Conservation (phyloP, 306 rosid species). For the Fragaria ananassa region DNA sequence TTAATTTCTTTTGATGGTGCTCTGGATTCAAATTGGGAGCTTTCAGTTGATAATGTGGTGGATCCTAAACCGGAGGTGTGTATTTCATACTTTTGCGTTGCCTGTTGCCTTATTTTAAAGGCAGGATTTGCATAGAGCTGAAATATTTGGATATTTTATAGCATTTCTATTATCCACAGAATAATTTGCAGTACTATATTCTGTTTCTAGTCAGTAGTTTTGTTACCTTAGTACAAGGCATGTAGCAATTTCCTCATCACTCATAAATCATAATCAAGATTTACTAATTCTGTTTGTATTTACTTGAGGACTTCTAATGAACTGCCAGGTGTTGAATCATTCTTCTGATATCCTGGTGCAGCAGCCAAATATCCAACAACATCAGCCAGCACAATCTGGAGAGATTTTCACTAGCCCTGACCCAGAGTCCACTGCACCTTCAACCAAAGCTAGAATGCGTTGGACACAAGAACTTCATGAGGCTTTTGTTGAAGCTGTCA, state of each 20-base stretch:
- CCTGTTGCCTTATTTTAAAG: constrained; percentile 11
- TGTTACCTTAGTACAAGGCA: background rate
- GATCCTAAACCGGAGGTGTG: constrained; percentile 62
- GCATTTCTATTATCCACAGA: background rate
- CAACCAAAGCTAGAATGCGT: constrained; percentile 84
- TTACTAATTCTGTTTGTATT: constrained; percentile 6
- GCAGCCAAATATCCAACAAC: constrained; percentile 38
- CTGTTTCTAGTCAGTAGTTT: background rate
- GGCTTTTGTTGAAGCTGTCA: constrained; percentile 89
- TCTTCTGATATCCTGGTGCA: constrained; percentile 40
- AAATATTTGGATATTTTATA: background rate
- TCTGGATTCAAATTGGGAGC: constrained; percentile 71
- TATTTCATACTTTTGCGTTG: constrained; percentile 24
- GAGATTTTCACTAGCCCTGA: constrained; percentile 43
- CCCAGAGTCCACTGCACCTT: constrained; percentile 41
- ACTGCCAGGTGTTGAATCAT: constrained; percentile 27
- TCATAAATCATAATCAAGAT: background rate
- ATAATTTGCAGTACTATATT: background rate
- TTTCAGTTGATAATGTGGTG: constrained; percentile 44
- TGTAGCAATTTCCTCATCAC: background rate
- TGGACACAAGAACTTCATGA: constrained; percentile 98
- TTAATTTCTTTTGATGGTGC: constrained; percentile 51
- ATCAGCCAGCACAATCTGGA: constrained; percentile 34
- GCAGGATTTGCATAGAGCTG: background rate
- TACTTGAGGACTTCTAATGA: constrained; percentile 2